phyloP scores from a whole-genome alignment of 1,284 basidiomycete genomes.

The Stereum hirsutum region DNA sequence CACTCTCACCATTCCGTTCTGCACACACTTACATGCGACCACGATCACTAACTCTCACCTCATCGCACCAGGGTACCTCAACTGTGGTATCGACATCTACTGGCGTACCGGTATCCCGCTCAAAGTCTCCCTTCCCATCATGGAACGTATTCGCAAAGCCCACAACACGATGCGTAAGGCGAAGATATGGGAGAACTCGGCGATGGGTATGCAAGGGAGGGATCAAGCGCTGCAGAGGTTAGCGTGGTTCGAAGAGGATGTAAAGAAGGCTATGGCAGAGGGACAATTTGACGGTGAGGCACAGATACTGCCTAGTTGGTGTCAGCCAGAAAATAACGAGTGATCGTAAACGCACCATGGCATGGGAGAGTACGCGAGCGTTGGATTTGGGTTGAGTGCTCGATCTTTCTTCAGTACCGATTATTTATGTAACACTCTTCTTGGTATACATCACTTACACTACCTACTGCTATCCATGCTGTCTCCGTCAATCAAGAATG shows the following conservation, averaged over 20 bases:
- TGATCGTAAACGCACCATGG: no score
- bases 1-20: background rate
- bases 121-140: slow-evolving; percentile 1
- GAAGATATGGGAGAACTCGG: slow-evolving; percentile 15
- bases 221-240: slow-evolving; percentile 4
- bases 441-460: no score
- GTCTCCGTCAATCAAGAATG: no score
- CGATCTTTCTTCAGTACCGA: no score
- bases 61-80: slow-evolving; percentile 3
- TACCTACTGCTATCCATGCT: no score
- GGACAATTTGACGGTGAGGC: slow-evolving; percentile 8
- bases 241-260: slow-evolving; percentile 7
- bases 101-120: slow-evolving; percentile 1
- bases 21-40: no score
- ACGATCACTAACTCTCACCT: background rate
- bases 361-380: no score
- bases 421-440: no score
- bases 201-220: slow-evolving; percentile 9
- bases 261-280: slow-evolving; percentile 2
- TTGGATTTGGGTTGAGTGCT: no score
- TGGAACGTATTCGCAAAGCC: slow-evolving; percentile 6
- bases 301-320: background rate
- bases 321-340: no score
- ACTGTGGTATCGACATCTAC: background rate
- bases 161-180: slow-evolving; percentile 9